phyloP scores from a whole-genome alignment of 768 basidiomycete genomes.

The Boletus pseudopeckii region DNA sequence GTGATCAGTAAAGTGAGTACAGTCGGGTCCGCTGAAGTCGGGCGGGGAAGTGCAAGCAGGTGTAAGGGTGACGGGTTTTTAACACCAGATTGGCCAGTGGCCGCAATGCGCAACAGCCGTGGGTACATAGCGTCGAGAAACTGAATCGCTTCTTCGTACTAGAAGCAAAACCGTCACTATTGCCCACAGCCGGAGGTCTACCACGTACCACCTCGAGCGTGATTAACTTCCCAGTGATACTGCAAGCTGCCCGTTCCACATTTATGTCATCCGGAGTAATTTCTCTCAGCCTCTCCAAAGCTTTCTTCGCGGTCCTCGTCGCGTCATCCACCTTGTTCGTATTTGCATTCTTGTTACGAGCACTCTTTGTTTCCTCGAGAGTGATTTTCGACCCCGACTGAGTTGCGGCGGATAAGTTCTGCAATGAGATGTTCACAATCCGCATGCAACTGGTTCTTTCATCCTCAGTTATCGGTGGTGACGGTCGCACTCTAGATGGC shows the following conservation, averaged over 20 bases:
- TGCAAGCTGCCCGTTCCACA: constrained; percentile 70
- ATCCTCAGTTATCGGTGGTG: constrained; percentile 30
- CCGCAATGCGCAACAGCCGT: constrained; percentile 31
- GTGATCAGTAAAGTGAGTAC: constrained; percentile 56
- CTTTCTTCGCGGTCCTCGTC: constrained; percentile 36
- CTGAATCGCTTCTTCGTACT: constrained; percentile 53
- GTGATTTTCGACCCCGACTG: constrained; percentile 60
- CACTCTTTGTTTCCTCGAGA: constrained; percentile 24
- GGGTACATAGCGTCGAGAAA: constrained; percentile 47
- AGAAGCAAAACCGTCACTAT: not conserved
- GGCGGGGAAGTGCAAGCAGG: constrained; percentile 44
- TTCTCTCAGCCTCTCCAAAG: constrained; percentile 46
- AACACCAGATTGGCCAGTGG: not conserved
- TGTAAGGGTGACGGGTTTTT: constrained; percentile 11
- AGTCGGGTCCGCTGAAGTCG: constrained; percentile 29
- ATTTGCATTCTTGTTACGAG: constrained; percentile 18
- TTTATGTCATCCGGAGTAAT: constrained; percentile 50
- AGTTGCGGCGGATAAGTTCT: constrained; percentile 47
- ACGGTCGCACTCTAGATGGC: constrained; percentile 1
- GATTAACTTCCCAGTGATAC: constrained; percentile 64
- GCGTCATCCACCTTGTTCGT: constrained; percentile 36
- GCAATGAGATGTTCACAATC: constrained; percentile 58
- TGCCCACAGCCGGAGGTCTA: not conserved
- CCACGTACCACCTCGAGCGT: constrained; percentile 65
- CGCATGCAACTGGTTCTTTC: constrained; percentile 52